Evolutionary conservation across 306 rosid species (phyloP).

Genomic region (Bauhinia variegata): DNA sequence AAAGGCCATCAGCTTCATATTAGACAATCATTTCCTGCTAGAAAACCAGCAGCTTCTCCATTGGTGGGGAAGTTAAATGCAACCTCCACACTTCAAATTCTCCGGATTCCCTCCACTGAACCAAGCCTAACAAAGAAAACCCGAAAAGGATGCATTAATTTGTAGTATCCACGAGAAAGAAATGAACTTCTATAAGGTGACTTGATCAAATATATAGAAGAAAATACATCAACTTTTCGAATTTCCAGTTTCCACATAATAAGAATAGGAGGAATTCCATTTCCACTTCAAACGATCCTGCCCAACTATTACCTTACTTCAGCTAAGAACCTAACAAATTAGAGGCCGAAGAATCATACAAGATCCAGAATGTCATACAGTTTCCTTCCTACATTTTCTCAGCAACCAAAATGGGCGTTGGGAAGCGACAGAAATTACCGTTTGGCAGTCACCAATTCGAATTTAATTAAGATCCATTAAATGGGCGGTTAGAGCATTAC

Average conservation of each 20-base stretch:
- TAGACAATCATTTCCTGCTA: slow-evolving; percentile 38
- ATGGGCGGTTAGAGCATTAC: slow-evolving; percentile 50
- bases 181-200: background rate
- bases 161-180: background rate
- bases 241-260: background rate
- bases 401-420: slow-evolving; percentile 22
- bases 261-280: background rate
- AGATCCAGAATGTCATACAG: slow-evolving; percentile 23
- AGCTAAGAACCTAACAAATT: slow-evolving; percentile 20
- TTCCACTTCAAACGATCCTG: slow-evolving; percentile 17
- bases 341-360: slow-evolving; percentile 6
- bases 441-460: slow-evolving; percentile 22
- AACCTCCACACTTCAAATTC: slow-evolving; percentile 20
- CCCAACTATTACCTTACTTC: slow-evolving; percentile 26
- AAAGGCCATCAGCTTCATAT: slow-evolving; percentile 37
- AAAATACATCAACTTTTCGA: slow-evolving; percentile 4
- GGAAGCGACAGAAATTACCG: slow-evolving; percentile 10
- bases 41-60: slow-evolving; percentile 38
- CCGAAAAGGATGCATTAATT: slow-evolving; percentile 27
- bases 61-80: slow-evolving; percentile 32
- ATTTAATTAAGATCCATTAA: slow-evolving; percentile 46
- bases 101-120: slow-evolving; percentile 33
- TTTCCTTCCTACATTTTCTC: slow-evolving; percentile 15
- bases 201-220: background rate
- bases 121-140: slow-evolving; percentile 33